Evolutionary conservation across 2,329 filamentous ascomycete genomes (phyloP).

Genomic region (Nemania abortiva): DNA sequence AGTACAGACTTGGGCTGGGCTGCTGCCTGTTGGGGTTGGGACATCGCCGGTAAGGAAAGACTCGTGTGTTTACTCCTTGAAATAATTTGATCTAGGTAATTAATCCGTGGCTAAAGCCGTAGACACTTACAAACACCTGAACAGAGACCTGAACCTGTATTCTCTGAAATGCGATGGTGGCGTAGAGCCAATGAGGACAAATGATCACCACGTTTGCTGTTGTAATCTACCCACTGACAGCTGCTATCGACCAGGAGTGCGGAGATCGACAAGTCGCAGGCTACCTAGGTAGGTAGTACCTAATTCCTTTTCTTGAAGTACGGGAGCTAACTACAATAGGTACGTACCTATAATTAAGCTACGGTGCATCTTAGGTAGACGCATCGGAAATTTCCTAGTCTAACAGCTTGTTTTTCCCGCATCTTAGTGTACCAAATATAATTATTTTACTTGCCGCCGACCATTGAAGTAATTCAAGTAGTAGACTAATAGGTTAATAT

Average conservation of each 20-base stretch:
- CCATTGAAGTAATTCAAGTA: too few relatives aligned
- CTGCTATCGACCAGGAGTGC: too few relatives aligned
- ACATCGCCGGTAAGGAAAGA: slow-evolving; percentile 36
- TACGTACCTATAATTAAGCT: too few relatives aligned
- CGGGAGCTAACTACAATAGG: too few relatives aligned
- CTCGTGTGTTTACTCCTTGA: neutral
- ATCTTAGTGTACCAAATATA: neutral
- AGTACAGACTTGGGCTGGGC: slow-evolving; percentile 74
- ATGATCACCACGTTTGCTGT: neutral
- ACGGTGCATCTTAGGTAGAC: neutral
- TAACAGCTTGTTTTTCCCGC: neutral
- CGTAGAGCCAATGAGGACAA: neutral
- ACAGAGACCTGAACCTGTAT: neutral
- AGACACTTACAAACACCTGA: neutral
- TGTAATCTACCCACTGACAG: too few relatives aligned
- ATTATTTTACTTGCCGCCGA: too few relatives aligned
- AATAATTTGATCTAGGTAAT: neutral
- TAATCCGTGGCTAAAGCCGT: neutral
- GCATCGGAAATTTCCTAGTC: slow-evolving; percentile 24
- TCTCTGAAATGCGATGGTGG: neutral
- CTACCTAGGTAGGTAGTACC: too few relatives aligned
- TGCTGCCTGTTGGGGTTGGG: slow-evolving; percentile 47
- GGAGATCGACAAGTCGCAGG: too few relatives aligned
- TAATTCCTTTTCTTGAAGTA: too few relatives aligned
- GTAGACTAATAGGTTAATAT: too few relatives aligned